phyloP scores from a whole-genome alignment of 192 early-diverging fungal genomes.

The Linnemannia schmuckeri region DNA sequence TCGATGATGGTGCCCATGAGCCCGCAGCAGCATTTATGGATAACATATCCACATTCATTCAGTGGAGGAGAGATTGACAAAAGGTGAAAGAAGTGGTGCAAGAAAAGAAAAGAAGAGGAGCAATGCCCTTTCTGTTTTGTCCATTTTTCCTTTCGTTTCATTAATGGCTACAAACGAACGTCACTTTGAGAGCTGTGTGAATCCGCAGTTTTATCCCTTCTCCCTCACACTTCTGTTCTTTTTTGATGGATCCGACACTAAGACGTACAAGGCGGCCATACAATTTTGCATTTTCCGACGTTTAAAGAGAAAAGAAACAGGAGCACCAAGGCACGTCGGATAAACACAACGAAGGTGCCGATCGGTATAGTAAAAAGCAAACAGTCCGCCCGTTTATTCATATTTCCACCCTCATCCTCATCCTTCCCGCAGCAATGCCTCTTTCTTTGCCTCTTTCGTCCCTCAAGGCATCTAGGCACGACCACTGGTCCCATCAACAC shows the following conservation, averaged over 20 bases:
- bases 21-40: background rate
- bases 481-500: background rate
- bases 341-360: too few species aligned
- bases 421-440: background rate
- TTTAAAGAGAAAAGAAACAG: too few species aligned
- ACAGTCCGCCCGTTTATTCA: too few species aligned
- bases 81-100: background rate
- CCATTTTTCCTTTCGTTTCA: background rate
- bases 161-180: background rate
- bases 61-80: background rate
- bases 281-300: too few species aligned
- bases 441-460: background rate
- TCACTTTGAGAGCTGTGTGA: background rate
- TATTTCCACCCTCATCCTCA: background rate
- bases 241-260: too few species aligned
- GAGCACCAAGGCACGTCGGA: too few species aligned
- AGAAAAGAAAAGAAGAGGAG: background rate
- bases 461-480: background rate
- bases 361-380: too few species aligned
- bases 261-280: too few species aligned
- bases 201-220: constrained; percentile 8
- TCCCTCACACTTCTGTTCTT: background rate
- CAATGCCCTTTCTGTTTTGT: background rate
- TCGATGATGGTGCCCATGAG: background rate
- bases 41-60: background rate